Conservation (phyloP, 768 basidiomycete genomes). For the Tricholoma terreum region DNA sequence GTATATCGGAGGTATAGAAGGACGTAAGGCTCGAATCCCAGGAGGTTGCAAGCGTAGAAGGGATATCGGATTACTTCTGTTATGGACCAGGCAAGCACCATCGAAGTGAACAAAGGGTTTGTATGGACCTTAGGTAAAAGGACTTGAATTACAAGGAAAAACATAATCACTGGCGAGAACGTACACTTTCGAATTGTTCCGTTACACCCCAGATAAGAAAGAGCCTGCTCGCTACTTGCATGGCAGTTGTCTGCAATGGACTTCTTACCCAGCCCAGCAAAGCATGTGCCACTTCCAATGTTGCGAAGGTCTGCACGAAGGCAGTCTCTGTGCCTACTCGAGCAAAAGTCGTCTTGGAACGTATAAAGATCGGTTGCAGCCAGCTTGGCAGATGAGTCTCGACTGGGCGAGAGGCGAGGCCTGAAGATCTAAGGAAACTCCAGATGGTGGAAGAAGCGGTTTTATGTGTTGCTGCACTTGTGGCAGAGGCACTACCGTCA, state of each 20-base stretch:
- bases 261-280: conserved; percentile 77
- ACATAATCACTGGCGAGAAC: conserved; percentile 17
- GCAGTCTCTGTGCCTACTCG: conserved; percentile 61
- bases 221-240: conserved; percentile 80
- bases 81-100: conserved; percentile 90
- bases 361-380: conserved; percentile 43
- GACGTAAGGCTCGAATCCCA: conserved; percentile 47
- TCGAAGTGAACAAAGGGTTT: conserved; percentile 81
- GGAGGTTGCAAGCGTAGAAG: conserved; percentile 73
- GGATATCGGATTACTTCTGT: conserved; percentile 91
- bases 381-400: conserved; percentile 37
- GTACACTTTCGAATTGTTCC: conserved; percentile 57
- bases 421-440: conserved; percentile 32
- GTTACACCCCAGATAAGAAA: conserved; percentile 86
- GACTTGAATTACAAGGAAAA: neutral
- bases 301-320: conserved; percentile 79
- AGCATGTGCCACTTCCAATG: conserved; percentile 82
- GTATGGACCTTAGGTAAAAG: conserved; percentile 47
- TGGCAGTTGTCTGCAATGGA: conserved; percentile 66
- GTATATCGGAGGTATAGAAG: conserved; percentile 84
- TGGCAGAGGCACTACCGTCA: conserved; percentile 35
- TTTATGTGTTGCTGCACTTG: conserved; percentile 18
- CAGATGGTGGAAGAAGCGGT: conserved; percentile 37
- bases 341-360: conserved; percentile 56
- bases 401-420: conserved; percentile 21